Percentiles rank a stretch among this genome's conserved stretches.
Conservation (phyloP, 805 yeast species). For the Crinitomyces ghanaensis region DNA sequence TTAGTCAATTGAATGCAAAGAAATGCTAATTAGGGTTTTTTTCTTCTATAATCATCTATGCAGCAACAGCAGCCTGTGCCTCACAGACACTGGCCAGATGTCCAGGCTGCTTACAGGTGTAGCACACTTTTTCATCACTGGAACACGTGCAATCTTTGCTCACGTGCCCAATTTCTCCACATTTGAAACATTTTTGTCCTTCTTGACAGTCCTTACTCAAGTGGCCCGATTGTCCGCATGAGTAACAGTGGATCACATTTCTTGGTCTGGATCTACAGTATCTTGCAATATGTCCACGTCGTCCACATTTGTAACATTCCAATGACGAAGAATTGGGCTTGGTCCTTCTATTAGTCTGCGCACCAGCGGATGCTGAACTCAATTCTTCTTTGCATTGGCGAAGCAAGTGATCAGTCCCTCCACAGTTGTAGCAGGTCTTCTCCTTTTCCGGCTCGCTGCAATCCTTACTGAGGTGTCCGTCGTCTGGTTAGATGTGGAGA, state of each 20-base stretch:
- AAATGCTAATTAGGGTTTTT: not conserved
- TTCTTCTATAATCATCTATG: not conserved
- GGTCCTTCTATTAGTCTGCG: not conserved
- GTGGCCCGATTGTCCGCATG: conserved; percentile 85
- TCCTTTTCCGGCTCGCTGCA: conserved; percentile 74
- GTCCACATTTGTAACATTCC: conserved; percentile 89
- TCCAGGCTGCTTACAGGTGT: conserved; percentile 68
- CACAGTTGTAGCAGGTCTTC: conserved; percentile 91
- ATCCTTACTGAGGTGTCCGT: conserved; percentile 79
- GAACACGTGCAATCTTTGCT: conserved; percentile 66
- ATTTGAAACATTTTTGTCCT: conserved; percentile 84
- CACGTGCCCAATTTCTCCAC: conserved; percentile 87
- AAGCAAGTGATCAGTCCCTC: conserved; percentile 81
- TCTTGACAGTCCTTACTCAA: conserved; percentile 78
- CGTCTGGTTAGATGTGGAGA: conserved; percentile 7
- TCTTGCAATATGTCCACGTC: conserved; percentile 80
- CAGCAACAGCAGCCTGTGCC: not conserved
- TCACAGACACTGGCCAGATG: conserved; percentile 78
- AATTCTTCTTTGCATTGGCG: conserved; percentile 47
- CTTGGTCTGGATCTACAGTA: conserved; percentile 59
- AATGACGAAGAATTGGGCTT: not conserved
- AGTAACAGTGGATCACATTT: conserved; percentile 73
- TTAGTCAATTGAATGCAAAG: not conserved
- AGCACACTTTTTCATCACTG: conserved; percentile 48
- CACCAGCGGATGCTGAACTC: conserved; percentile 8